phyloP scores from a whole-genome alignment of 257 asterid genomes.

The Fraxinus excelsior region DNA sequence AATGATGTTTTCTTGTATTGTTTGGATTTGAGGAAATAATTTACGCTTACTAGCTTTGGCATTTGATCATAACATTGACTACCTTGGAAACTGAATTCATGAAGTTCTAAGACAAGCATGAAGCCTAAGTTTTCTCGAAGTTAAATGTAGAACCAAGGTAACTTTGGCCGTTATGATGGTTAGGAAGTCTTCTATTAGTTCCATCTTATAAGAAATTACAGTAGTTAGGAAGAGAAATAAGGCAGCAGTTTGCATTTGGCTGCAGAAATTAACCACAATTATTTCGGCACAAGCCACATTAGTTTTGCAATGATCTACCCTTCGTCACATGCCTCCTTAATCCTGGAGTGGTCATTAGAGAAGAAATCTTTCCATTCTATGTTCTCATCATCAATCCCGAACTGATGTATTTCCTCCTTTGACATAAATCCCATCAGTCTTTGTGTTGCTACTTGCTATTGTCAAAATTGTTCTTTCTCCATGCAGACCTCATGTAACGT shows the following conservation, averaged over 20 bases:
- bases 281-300: conserved; percentile 9
- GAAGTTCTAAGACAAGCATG: background rate
- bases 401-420: conserved; percentile 63
- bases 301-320: conserved; percentile 68
- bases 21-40: background rate
- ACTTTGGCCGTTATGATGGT: conserved; percentile 15
- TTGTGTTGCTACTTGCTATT: conserved; percentile 89
- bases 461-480: conserved; percentile 42
- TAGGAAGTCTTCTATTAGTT: conserved; percentile 24
- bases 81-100: background rate
- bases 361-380: conserved; percentile 91
- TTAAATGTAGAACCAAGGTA: conserved; percentile 15
- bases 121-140: conserved; percentile 16
- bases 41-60: background rate
- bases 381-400: conserved; percentile 78
- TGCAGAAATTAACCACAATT: no score
- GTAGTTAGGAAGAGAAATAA: no score
- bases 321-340: conserved; percentile 87
- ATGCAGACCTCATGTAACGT: no score
- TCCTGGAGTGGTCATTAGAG: conserved; percentile 81
- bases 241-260: no score
- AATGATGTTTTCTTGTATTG: no score
- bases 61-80: no score
- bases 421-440: conserved; percentile 74
- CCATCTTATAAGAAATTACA: conserved; percentile 28